Base-by-base conservation (phyloP, 192 early-diverging fungal genomes). In the Coemansia sp. region DNA sequence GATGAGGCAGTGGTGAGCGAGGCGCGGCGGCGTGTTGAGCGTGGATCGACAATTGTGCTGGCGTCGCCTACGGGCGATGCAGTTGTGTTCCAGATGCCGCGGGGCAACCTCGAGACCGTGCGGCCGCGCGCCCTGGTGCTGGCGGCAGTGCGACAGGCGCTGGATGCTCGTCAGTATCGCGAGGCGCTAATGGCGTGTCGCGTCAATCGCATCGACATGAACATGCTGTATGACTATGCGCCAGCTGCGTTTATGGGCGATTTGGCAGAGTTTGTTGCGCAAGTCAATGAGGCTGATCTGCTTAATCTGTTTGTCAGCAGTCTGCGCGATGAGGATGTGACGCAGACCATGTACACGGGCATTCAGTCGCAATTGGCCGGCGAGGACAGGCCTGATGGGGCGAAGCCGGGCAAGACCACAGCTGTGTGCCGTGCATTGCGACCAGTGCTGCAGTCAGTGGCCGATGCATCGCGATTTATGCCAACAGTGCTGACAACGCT, bases 71-170 rank as follows among this genome's bases (percentile, higher is more conserved):
- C 68, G 48, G 88, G 85, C 56, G 85, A 87, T 14, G 85, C 84
- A 55, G 64, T 84, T 11, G 68, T 83, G 12, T 71, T 83, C 57
- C 75, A 89, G 80, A 98, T 98, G 97, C 97, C 97, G 11, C 90
- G 97, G 25, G 97, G 97, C 6, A 98, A 98, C 60, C 76, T 97
- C 55, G 97, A 98, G 67, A 97, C 95, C 0, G 85, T 98, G 21
- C 82, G 86, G 14, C 97, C 97, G 2, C 89, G 97, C 4, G 91
- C 95, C 5, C 75, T 98, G 63, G 93, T 97, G 0, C 75, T 97
- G 14, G 83, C 90, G 1, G 72, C 85, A 3, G 87, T 93, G 7
- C 84, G 91, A 3, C 80, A 84, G 19, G 62, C 76, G 7, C 62
- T 96, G 19, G 83, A 90, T 23, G 41, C 48, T 63, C 64, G 81